These are phyloP conservation scores for Neurospora sp. DNA, from an alignment of 2,329 filamentous ascomycete genomes.

Conservation along the genomic window DNA sequence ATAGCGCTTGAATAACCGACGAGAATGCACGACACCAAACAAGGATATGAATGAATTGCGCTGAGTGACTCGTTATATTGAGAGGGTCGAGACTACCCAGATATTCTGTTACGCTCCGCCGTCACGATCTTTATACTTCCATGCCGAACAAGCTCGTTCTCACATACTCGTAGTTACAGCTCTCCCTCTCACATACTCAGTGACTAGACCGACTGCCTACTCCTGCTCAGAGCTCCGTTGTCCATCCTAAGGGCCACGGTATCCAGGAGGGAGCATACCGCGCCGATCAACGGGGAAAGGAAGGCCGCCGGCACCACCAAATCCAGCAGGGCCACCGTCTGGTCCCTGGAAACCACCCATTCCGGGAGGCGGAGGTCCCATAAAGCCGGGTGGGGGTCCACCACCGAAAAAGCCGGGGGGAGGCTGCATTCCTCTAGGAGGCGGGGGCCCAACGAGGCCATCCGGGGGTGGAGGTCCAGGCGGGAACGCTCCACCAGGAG, in stretches of 20 bases:
- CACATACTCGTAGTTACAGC: not conserved
- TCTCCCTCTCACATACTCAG: not conserved
- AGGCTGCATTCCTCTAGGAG: conserved; percentile 36
- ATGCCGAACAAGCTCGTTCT: not conserved
- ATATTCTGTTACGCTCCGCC: not conserved
- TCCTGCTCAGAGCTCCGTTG: not conserved
- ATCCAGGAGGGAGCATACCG: conserved; percentile 42
- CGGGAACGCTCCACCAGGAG: conserved; percentile 20
- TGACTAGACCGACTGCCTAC: not conserved
- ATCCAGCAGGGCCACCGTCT: conserved; percentile 5
- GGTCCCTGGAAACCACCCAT: conserved; percentile 48
- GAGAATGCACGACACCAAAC: not conserved
- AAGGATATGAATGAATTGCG: not conserved
- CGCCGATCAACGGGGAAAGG: conserved; percentile 22
- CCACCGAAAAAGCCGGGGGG: conserved; percentile 50
- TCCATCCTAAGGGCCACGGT: conserved; percentile 5
- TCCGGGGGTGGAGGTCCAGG: conserved; percentile 30
- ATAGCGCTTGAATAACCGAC: not conserved
- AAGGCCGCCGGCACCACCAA: conserved; percentile 1
- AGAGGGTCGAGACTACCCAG: not conserved
- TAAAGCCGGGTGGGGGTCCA: conserved; percentile 38
- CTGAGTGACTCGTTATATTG: not conserved
- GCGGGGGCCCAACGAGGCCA: conserved; percentile 33
- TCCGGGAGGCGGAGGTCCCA: conserved; percentile 36
- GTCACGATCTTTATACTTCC: not conserved